phyloP scores from a whole-genome alignment of 306 rosid genomes.

The Sechiopsis laciniata region DNA sequence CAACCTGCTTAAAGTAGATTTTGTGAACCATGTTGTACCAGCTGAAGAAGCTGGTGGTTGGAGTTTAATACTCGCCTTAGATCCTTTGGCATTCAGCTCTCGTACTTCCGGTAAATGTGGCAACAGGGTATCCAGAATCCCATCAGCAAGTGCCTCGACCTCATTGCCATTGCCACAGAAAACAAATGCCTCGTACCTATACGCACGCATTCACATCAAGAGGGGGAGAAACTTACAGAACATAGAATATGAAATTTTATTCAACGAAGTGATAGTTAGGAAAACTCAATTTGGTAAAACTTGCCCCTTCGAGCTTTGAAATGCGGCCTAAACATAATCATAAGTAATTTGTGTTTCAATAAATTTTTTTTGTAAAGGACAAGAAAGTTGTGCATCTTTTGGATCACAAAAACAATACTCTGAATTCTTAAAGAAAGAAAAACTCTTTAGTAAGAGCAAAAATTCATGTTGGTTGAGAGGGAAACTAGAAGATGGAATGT shows the following conservation, averaged over 20 bases:
- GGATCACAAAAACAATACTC: neutral
- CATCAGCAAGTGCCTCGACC: conserved; percentile 48
- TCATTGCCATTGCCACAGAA: conserved; percentile 34
- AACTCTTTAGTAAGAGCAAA: neutral
- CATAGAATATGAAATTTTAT: neutral
- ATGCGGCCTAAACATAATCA: neutral
- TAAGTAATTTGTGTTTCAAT: neutral
- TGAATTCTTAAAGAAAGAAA: neutral
- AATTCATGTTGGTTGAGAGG: neutral
- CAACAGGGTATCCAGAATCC: conserved; percentile 56
- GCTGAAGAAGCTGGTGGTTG: conserved; percentile 44
- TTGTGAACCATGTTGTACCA: conserved; percentile 73
- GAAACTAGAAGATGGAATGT: neutral
- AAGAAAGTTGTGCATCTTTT: neutral
- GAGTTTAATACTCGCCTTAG: conserved; percentile 52
- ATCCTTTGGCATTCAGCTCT: conserved; percentile 48
- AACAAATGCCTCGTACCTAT: conserved; percentile 65
- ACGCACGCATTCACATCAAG: conserved; percentile 12
- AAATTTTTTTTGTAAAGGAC: neutral
- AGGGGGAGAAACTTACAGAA: conserved; percentile 2
- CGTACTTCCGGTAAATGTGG: conserved; percentile 58
- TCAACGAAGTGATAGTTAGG: neutral
- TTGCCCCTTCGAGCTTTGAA: neutral
- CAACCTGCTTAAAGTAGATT: conserved; percentile 72
- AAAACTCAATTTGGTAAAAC: neutral